Evolutionary conservation across 78 protist genomes (phyloP).

Genomic region (Creolimax fragrantissima): DNA sequence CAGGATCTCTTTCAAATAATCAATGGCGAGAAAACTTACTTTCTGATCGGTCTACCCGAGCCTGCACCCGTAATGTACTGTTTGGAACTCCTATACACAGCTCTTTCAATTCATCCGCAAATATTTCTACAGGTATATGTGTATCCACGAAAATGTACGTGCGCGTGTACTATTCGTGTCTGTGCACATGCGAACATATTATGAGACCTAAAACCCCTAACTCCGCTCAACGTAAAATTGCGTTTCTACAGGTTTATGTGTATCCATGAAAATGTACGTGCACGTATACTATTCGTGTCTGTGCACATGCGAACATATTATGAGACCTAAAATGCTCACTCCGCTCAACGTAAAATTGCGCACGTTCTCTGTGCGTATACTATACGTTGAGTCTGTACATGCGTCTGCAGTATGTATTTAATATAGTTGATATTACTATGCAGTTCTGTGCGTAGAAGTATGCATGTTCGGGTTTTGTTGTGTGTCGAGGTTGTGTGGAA

Average conservation of each 20-base stretch:
- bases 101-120: not conserved
- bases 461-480: too few species aligned
- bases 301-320: not conserved
- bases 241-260: not conserved
- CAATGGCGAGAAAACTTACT: slow-evolving; percentile 6
- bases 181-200: not conserved
- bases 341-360: not conserved
- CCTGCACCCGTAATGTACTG: not conserved
- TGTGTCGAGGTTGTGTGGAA: too few species aligned
- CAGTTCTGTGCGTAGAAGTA: too few species aligned
- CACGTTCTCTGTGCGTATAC: not conserved
- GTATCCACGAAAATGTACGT: not conserved
- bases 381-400: not conserved
- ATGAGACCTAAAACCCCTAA: not conserved
- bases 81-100: slow-evolving; percentile 13
- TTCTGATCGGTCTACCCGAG: slow-evolving; percentile 8
- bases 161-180: not conserved
- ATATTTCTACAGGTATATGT: not conserved
- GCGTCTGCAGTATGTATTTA: too few species aligned
- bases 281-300: not conserved
- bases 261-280: not conserved
- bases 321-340: not conserved
- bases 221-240: not conserved
- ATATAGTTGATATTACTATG: too few species aligned
- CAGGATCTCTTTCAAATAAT: slow-evolving; percentile 23